phyloP scores from a whole-genome alignment of 2,329 filamentous ascomycete species.

The Exophiala xenobiotica region DNA sequence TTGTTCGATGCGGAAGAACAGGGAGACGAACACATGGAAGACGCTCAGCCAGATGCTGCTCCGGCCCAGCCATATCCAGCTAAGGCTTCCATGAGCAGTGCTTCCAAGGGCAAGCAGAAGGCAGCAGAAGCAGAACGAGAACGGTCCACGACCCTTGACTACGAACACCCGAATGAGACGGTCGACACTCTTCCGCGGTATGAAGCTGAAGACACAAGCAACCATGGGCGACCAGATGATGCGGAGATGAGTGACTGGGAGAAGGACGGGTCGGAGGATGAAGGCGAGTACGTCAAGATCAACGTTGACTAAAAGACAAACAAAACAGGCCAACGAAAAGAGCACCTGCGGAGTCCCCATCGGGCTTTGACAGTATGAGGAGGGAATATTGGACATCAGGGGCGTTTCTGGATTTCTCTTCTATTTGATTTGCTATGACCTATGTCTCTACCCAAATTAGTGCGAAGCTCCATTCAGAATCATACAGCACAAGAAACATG shows the following conservation, averaged over 20 bases:
- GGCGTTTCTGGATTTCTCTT: too few species aligned
- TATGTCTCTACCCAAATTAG: too few species aligned
- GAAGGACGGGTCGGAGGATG: constrained; percentile 29
- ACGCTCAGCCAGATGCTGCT: constrained; percentile 8
- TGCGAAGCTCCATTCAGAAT: too few species aligned
- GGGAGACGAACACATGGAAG: constrained; percentile 21
- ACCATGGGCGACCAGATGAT: constrained; percentile 25
- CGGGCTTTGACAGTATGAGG: too few species aligned
- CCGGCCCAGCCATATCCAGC: background rate
- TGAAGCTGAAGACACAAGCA: constrained; percentile 29
- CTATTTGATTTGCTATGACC: too few species aligned
- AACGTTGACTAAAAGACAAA: constrained; percentile 50
- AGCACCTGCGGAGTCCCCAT: too few species aligned
- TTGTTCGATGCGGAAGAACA: constrained; percentile 48
- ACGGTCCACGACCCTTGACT: constrained; percentile 33
- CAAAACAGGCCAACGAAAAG: too few species aligned
- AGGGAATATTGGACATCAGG: too few species aligned
- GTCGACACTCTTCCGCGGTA: constrained; percentile 29
- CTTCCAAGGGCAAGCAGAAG: constrained; percentile 27
- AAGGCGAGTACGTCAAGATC: constrained; percentile 56
- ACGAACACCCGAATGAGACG: constrained; percentile 27
- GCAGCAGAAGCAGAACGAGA: constrained; percentile 25
- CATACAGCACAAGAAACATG: too few species aligned
- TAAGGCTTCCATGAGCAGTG: constrained; percentile 3
- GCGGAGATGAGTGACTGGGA: constrained; percentile 29